Percentiles rank a stretch among this genome's conserved stretches.
Conservation (phyloP, 768 basidiomycete genomes). For the Infundibulicybe gibba region DNA sequence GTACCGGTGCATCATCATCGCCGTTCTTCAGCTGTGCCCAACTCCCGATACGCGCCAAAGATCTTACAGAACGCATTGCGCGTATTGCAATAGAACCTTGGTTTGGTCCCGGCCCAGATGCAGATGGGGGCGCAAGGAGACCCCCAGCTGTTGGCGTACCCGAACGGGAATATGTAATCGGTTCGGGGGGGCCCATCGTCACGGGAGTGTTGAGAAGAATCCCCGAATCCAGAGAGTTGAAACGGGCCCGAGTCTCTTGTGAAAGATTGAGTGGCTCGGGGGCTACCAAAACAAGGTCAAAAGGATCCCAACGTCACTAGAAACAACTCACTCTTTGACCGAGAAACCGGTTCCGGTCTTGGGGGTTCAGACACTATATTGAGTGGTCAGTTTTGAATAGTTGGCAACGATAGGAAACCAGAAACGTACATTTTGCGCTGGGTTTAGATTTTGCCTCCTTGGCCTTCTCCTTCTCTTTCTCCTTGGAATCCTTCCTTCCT, state of each 20-base stretch:
- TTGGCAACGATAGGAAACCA: neutral
- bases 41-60: conserved; percentile 67
- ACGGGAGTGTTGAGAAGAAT: conserved; percentile 28
- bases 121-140: conserved; percentile 32
- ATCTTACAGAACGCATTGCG: conserved; percentile 74
- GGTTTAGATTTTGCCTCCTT: conserved; percentile 26
- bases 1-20: conserved; percentile 17
- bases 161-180: conserved; percentile 26
- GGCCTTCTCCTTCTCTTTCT: conserved; percentile 38
- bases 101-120: conserved; percentile 13
- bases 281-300: conserved; percentile 24
- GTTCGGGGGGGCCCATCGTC: conserved; percentile 23
- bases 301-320: neutral
- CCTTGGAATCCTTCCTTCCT: conserved; percentile 71
- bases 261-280: conserved; percentile 39
- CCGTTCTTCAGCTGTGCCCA: conserved; percentile 58
- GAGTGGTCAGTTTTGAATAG: neutral
- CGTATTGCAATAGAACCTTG: conserved; percentile 71
- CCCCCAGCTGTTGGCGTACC: conserved; percentile 32
- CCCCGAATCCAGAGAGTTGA: conserved; percentile 58
- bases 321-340: conserved; percentile 33
- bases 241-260: conserved; percentile 42
- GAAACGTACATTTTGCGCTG: conserved; percentile 40
- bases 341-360: conserved; percentile 22
- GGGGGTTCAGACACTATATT: conserved; percentile 33